Percentiles rank a stretch among this genome's conserved stretches.
Conservation (phyloP, 352 stramenopile genomes). For the Pythium phragmiticola region DNA sequence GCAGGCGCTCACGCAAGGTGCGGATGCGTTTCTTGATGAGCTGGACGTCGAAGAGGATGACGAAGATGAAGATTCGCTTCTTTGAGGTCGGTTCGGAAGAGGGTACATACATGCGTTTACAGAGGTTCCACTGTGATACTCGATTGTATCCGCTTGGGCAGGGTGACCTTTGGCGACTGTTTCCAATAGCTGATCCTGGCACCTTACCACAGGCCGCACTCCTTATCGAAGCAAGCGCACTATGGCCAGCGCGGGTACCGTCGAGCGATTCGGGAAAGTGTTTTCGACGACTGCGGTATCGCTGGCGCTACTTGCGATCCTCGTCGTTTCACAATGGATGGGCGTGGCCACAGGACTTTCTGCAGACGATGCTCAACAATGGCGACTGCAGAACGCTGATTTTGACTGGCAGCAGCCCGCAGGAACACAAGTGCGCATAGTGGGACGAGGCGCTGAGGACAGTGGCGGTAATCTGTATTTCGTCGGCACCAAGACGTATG, state of each 20-base stretch:
- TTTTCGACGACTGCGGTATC: neutral
- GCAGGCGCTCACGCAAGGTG: constrained; percentile 51
- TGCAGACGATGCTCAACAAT: constrained; percentile 39
- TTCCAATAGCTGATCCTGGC: neutral
- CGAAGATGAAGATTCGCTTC: constrained; percentile 36
- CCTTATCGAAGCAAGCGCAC: neutral
- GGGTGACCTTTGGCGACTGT: constrained; percentile 23
- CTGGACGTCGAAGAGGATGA: constrained; percentile 63
- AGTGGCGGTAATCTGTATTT: constrained; percentile 55
- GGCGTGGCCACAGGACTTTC: constrained; percentile 19
- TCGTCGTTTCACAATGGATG: neutral
- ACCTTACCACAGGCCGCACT: neutral
- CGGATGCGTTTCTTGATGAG: constrained; percentile 62
- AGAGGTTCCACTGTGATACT: constrained; percentile 9
- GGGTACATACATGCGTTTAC: constrained; percentile 25
- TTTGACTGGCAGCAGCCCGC: constrained; percentile 63
- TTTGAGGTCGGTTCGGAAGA: constrained; percentile 3
- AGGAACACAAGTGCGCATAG: constrained; percentile 37
- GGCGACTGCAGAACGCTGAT: constrained; percentile 34
- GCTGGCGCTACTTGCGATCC: neutral
- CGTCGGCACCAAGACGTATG: constrained; percentile 45
- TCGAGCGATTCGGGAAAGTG: neutral
- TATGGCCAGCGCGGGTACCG: neutral
- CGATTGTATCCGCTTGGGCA: constrained; percentile 21
- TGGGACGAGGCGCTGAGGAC: constrained; percentile 39